phyloP scores from a whole-genome alignment of 2,329 filamentous ascomycete genomes.

The Aspergillus sergii region DNA sequence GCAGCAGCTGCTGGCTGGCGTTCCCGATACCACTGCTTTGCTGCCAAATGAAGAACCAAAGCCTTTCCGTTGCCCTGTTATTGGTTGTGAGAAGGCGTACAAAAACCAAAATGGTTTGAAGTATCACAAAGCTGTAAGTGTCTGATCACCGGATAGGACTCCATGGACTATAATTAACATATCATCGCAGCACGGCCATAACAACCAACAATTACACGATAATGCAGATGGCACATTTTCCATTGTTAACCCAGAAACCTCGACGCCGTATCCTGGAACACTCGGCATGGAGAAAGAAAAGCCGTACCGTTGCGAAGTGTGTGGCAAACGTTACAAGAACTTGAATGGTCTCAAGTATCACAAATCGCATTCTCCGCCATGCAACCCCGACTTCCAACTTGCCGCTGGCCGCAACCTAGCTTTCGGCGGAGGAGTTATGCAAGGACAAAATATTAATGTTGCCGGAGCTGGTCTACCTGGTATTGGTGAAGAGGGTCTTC shows the following conservation, averaged over 20 bases:
- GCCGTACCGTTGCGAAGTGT: constrained; percentile 95
- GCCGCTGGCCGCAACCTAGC: constrained; percentile 46
- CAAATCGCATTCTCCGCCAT: constrained; percentile 82
- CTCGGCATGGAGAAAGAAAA: constrained; percentile 99
- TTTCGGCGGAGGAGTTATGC: constrained; percentile 47
- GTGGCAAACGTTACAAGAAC: constrained; percentile 99
- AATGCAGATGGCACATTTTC: constrained; percentile 97
- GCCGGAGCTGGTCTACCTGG: constrained; percentile 52
- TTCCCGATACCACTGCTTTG: constrained; percentile 50
- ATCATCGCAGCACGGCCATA: constrained; percentile 73
- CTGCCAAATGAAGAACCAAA: constrained; percentile 85
- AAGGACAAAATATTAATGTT: constrained; percentile 51
- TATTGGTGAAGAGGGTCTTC: constrained; percentile 47
- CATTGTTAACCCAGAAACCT: constrained; percentile 95
- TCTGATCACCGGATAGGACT: not conserved
- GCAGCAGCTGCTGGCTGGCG: constrained; percentile 63
- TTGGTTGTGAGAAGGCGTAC: constrained; percentile 98
- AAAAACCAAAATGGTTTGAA: constrained; percentile 99
- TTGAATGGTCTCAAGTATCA: constrained; percentile 96
- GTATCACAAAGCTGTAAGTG: constrained; percentile 72
- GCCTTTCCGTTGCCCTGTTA: constrained; percentile 95
- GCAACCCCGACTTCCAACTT: constrained; percentile 78
- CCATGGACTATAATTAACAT: constrained; percentile 22
- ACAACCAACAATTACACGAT: constrained; percentile 94
- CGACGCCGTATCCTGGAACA: constrained; percentile 89